Conservation (phyloP, 164 flowering plant species). For the Berberis vulgaris region DNA sequence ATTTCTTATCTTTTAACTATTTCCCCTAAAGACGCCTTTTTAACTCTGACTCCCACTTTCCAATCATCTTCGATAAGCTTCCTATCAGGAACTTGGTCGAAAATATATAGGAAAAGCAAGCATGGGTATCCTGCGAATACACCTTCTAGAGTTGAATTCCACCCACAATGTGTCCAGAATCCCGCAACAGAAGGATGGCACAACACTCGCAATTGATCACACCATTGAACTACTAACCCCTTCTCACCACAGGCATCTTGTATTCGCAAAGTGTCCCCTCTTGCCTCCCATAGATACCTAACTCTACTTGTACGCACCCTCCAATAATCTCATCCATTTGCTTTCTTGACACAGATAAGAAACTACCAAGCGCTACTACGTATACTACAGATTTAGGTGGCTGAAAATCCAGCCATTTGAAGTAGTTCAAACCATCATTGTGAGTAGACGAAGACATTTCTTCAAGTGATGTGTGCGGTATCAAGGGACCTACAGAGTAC, state of each 20-base stretch:
- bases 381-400: slow-evolving; percentile 31
- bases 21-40: slow-evolving; percentile 3
- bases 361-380: slow-evolving; percentile 35
- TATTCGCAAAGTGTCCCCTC: slow-evolving; percentile 22
- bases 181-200: slow-evolving; percentile 55
- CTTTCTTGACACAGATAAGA: slow-evolving; percentile 16
- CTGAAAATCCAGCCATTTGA: slow-evolving; percentile 40
- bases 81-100: slow-evolving; percentile 40
- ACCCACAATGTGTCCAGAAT: slow-evolving; percentile 66
- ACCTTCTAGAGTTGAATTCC: slow-evolving; percentile 54
- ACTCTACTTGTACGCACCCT: slow-evolving; percentile 29
- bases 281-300: slow-evolving; percentile 34
- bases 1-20: slow-evolving; percentile 32
- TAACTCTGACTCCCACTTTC: slow-evolving; percentile 43
- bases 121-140: slow-evolving; percentile 46
- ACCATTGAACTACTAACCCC: slow-evolving; percentile 57
- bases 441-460: neutral
- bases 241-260: slow-evolving; percentile 19
- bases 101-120: slow-evolving; percentile 40
- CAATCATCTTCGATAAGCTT: slow-evolving; percentile 50
- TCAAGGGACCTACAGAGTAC: slow-evolving; percentile 39
- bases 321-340: slow-evolving; percentile 31
- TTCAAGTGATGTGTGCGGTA: slow-evolving; percentile 22
- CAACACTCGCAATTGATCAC: slow-evolving; percentile 58
- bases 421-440: slow-evolving; percentile 17